Base-by-base conservation (phyloP, 2,329 filamentous ascomycete genomes). In the Epichloe uncinata region DNA sequence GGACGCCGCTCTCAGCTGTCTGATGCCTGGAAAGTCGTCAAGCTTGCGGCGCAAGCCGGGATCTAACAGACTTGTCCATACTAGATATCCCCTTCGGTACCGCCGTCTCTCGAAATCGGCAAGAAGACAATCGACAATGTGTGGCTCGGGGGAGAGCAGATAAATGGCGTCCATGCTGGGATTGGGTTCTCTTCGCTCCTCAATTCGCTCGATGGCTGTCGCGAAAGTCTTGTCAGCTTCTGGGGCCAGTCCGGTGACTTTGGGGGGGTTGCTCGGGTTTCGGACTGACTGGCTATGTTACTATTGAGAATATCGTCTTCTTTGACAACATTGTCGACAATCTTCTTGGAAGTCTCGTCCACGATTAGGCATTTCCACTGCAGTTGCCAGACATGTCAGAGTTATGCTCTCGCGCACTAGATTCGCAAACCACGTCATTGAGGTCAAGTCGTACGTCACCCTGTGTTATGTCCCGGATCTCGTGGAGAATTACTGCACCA, bases 301-400 rank as follows among this genome's bases (percentile, higher is more conserved):
- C 89, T 82, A 65, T 95, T 94, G 69, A 98, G 84, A 57, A 98
- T 94, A 62, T 96, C 88, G 79, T 98, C 91, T 73, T 96, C 86
- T 61, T 88, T 91, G 64, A 91, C 80, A 44, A 87, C 85, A 73
- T 91, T 95, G 69, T 95, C 84, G 60, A 98, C 77, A 59, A 98
- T 78, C 67, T 85, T 90, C 65, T 84, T 83, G 64, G 87, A 90
- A 50, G 74, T 76, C 58, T 87, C 82, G 69, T 98, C 93, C 60
- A 96, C 74, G 48, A 98, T 84, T 58, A 98, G 73, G 57, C 96
- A 87, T 79, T 97, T 98, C 93, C 93, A 98, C 89, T 96, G 57
- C 49, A 47, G 8, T 18, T 20, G 13, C 5, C 38, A 44, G 2
- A 5, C 30, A 18, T n/a, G 22, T 51, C 33, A 36, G 38, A 18